Evolutionary conservation across 2,329 filamentous ascomycete genomes (phyloP), one percentile per base, ranked within the genome.

Genomic region (Diaporthe amygdali): DNA sequence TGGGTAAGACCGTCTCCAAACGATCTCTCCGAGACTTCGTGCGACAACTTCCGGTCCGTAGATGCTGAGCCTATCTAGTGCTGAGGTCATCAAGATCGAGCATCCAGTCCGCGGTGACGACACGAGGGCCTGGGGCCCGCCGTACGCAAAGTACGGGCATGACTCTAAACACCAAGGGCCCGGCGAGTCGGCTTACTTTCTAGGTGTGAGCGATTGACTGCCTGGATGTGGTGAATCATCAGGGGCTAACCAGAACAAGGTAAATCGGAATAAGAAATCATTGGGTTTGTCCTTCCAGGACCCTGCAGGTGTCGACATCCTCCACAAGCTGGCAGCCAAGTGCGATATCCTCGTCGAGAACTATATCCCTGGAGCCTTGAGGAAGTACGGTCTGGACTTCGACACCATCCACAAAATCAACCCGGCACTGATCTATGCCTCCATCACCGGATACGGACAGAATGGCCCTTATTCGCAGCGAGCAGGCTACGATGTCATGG

Each of bases 401-500:
- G 91, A 92, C 32, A 94, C 93, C 0, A 82, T 99, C 2, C 89
- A 87, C 66, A 88, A 91, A 75, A 91, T 98, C 79, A 98, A 98
- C 78, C 95, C 96, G 0, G 84, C 87, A 7, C 86, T 99, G 56
- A 94, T 99, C 75, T 99, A 99, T 79, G 95, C 96, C 17, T 97
- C 94, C 76, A 97, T 99, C 76, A 99, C 96, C 0, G 96, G 96
- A 1, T 99, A 98, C 79, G 96, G 96, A 2, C 96, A 99, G 80
- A 97, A 94, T 1, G 96, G 96, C 0, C 96, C 96, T 0, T 97
- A 97, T 81, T 90, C 92, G 7, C 89, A 91, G 74, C 89, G 96
- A 17, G 95, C 96, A 4, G 96, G 96, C 5, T 99, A 99, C 86
- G 96, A 99, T 82, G 96, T 99, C 76, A 99, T 99, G 96, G 96